A percentile compares a stretch with the other conserved stretches of the same genome.
Evolutionary conservation across 2,329 filamentous ascomycete genomes (phyloP).

Genomic region (Rugonectria rugulosa): DNA sequence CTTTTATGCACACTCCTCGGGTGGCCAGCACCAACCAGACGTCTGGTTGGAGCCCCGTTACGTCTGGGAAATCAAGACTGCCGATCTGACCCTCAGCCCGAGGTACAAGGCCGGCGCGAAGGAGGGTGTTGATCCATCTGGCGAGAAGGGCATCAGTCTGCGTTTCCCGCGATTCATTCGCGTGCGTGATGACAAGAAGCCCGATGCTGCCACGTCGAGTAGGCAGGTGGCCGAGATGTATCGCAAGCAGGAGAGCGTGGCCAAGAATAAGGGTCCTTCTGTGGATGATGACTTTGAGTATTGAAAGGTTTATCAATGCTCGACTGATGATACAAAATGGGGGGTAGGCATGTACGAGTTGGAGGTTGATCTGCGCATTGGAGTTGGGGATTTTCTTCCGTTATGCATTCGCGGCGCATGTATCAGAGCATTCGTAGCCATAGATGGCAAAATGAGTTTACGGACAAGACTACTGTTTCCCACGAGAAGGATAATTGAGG

Average conservation of each 20-base stretch:
- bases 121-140: conserved; percentile 76
- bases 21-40: conserved; percentile 92
- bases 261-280: conserved; percentile 82
- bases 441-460: conserved; percentile 2
- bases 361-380: neutral
- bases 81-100: conserved; percentile 90
- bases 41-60: conserved; percentile 96
- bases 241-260: conserved; percentile 87
- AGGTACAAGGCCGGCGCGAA: conserved; percentile 90
- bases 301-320: conserved; percentile 51
- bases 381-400: neutral
- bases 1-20: conserved; percentile 87
- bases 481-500: too few species aligned
- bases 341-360: neutral
- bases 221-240: conserved; percentile 97
- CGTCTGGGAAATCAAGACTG: conserved; percentile 98
- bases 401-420: neutral
- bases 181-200: conserved; percentile 92
- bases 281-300: conserved; percentile 99
- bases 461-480: too few species aligned
- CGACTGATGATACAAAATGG: neutral
- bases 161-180: conserved; percentile 95
- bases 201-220: conserved; percentile 85
- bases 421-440: neutral
- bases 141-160: conserved; percentile 83